Percentiles rank a stretch among this genome's conserved stretches.
phyloP scores from a whole-genome alignment of 441 rosid genomes.

The Erodium moschatum region DNA sequence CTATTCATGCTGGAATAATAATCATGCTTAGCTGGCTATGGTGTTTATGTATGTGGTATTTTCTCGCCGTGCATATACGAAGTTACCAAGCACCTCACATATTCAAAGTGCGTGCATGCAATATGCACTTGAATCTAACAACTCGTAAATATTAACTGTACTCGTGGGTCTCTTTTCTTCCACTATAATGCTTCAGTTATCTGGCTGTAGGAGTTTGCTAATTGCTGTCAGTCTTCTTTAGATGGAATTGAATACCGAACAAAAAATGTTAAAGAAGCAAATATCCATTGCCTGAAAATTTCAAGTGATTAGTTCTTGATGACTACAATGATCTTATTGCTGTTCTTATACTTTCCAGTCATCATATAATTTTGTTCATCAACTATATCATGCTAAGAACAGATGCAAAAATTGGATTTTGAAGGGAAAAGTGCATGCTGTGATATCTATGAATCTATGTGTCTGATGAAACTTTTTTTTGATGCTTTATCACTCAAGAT shows the following conservation, averaged over 20 bases:
- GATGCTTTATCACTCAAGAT: neutral
- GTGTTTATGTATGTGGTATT: neutral
- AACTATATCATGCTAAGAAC: conserved; percentile 9
- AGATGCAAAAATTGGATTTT: conserved; percentile 5
- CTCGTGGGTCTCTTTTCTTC: neutral
- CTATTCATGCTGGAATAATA: conserved; percentile 2
- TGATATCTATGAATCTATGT: neutral
- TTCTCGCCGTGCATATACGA: neutral
- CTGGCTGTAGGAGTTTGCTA: neutral
- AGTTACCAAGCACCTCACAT: neutral
- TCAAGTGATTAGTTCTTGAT: neutral
- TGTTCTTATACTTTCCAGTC: neutral
- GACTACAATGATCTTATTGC: conserved; percentile 1
- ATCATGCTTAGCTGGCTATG: neutral
- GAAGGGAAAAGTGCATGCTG: neutral
- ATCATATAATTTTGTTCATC: neutral
- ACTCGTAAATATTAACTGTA: neutral
- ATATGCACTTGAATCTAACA: neutral
- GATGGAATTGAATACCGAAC: conserved; percentile 1
- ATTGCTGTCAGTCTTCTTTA: neutral
- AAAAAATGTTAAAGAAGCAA: neutral
- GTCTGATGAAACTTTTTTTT: neutral
- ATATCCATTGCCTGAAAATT: neutral
- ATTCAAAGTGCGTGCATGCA: neutral
- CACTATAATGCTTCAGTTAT: neutral